Base-by-base conservation (phyloP, 2,329 filamentous ascomycete genomes). In the Verticillium longisporum region DNA sequence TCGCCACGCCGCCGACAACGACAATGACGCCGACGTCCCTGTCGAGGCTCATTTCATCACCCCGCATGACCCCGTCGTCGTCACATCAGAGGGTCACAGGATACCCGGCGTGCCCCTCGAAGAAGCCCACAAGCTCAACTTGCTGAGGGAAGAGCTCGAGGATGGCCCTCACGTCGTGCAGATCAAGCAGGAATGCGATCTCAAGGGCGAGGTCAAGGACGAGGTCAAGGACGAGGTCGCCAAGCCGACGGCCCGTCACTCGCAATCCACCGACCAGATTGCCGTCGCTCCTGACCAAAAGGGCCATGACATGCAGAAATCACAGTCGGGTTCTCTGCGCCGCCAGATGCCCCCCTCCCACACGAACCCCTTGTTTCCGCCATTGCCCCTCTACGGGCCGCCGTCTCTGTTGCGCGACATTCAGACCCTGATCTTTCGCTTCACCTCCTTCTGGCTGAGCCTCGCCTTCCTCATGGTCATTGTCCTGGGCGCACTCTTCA, bases 351-450 rank as follows among this genome's bases (percentile, higher is more conserved):
- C 89, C 0, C 85, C 87, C 1, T 87, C 87, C 7, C 83, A 85
- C 65, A 93, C 90, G 1, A 88, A 93, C 66, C 89, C 91, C 3
- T 77, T 96, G 5, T 97, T 97, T 66, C 92, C 92, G 6, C 90
- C 91, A 1, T 74, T 97, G 9, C 92, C 92, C 0, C 78, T 91
- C 1, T 97, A 96, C 68, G 90, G 90, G 0, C 88, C 91, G 0
- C 87, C 92, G 0, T 88, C 89, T 0, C 58, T 83, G 0, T 61
- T 88, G n/a, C 82, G 87, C 56, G 80, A 85, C 36, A 36, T 92
- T 1, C 88, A 93, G 66, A 90, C 85, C 69, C 73, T 81, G 34
- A 76, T 81, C 15, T 89, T 95, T 63, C 83, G 88, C 10, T 65
- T 83, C 1, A 83, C 87, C 0, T 92, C 92, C 0, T 89, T 90